Conservation (phyloP, 305 asterid genomes). For the Fraxinus angustifolia region DNA sequence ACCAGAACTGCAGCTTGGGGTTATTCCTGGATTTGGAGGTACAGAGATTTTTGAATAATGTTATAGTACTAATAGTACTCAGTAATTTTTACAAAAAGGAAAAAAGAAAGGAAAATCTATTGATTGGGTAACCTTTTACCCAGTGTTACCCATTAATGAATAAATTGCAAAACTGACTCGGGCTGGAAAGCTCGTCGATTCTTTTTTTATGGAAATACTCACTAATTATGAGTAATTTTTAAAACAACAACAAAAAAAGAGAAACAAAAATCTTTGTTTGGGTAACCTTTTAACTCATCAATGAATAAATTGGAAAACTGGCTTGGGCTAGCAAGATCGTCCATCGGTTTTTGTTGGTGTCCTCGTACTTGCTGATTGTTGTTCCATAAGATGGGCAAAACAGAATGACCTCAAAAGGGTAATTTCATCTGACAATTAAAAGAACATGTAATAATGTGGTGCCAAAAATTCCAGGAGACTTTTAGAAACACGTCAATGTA, state of each 20-base stretch:
- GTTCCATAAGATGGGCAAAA: neutral
- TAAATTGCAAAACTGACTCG: neutral
- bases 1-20: conserved; percentile 94
- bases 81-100: neutral
- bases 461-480: neutral
- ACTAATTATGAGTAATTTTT: neutral
- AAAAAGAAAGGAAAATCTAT: neutral
- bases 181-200: neutral
- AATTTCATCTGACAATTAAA: neutral
- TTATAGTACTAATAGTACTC: neutral
- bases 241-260: neutral
- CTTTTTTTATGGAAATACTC: neutral
- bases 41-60: neutral
- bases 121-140: neutral
- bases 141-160: neutral
- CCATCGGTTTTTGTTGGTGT: neutral
- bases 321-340: neutral
- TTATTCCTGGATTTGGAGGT: conserved; percentile 99
- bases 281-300: neutral
- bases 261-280: neutral
- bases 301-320: neutral
- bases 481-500: neutral
- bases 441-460: neutral
- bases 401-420: neutral
- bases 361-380: neutral